These are phyloP conservation scores for Guyanaporus albipodus DNA, from an alignment of 768 basidiomycete species.

Conservation along the genomic window DNA sequence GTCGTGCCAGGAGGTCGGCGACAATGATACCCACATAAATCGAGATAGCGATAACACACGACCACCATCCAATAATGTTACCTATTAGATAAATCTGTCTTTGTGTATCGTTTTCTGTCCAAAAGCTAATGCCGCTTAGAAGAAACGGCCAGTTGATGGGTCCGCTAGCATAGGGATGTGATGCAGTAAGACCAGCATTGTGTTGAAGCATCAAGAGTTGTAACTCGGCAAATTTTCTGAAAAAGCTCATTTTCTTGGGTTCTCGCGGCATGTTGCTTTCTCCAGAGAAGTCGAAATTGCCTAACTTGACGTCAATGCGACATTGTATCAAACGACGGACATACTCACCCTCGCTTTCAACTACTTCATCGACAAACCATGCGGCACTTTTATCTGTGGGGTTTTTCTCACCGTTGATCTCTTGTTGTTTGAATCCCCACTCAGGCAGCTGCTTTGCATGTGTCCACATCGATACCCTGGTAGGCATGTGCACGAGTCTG, in stretches of 20 bases:
- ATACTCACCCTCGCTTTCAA: constrained; percentile 64
- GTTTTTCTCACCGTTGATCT: constrained; percentile 97
- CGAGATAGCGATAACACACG: constrained; percentile 78
- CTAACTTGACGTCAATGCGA: constrained; percentile 39
- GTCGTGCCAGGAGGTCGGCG: constrained; percentile 85
- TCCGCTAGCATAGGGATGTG: constrained; percentile 93
- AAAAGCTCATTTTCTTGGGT: constrained; percentile 84
- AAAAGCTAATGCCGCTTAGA: constrained; percentile 94
- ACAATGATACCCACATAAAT: constrained; percentile 87
- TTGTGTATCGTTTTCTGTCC: constrained; percentile 82
- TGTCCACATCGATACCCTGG: constrained; percentile 93
- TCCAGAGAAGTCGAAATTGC: constrained; percentile 50
- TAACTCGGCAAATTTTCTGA: constrained; percentile 91
- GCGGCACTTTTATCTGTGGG: constrained; percentile 73
- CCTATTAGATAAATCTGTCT: constrained; percentile 97
- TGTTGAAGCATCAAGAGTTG: constrained; percentile 97
- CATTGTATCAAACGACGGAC: neutral
- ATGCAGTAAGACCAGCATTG: constrained; percentile 97
- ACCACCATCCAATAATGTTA: constrained; percentile 94
- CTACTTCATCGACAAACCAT: constrained; percentile 87
- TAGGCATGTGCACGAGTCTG: constrained; percentile 82
- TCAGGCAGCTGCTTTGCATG: constrained; percentile 82
- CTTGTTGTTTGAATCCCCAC: constrained; percentile 97
- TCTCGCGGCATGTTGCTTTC: constrained; percentile 50
- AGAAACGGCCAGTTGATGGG: constrained; percentile 99